Conservation (phyloP, 768 basidiomycete genomes). For the Collybia sp. region DNA sequence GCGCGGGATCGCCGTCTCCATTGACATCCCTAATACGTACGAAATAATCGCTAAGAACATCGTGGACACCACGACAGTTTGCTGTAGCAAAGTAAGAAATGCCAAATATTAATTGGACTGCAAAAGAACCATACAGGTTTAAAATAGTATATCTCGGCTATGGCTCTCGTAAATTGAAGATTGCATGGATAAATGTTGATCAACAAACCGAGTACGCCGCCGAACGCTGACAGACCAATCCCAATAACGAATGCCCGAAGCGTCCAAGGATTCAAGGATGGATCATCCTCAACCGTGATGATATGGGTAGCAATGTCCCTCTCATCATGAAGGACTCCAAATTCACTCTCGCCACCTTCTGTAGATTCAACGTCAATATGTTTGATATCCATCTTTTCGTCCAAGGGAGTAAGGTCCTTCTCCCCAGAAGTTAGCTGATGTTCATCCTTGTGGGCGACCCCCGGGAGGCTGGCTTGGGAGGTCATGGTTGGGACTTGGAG, state of each 20-base stretch:
- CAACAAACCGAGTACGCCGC: slow-evolving; percentile 40
- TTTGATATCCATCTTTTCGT: slow-evolving; percentile 28
- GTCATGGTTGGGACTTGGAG: no score
- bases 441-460: not conserved
- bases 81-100: slow-evolving; percentile 20
- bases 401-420: slow-evolving; percentile 16
- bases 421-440: slow-evolving; percentile 10
- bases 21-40: slow-evolving; percentile 41
- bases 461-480: no score
- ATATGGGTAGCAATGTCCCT: slow-evolving; percentile 44
- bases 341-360: slow-evolving; percentile 18
- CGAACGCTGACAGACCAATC: slow-evolving; percentile 41
- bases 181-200: not conserved
- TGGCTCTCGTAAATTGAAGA: slow-evolving; percentile 7
- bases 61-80: slow-evolving; percentile 45
- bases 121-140: slow-evolving; percentile 35
- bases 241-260: slow-evolving; percentile 42
- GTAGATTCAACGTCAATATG: slow-evolving; percentile 29
- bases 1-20: slow-evolving; percentile 43
- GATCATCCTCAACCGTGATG: slow-evolving; percentile 41
- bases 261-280: slow-evolving; percentile 40
- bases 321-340: slow-evolving; percentile 34
- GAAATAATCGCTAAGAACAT: slow-evolving; percentile 52
- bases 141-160: slow-evolving; percentile 59
- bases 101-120: no score